Evolutionary conservation across 192 early-diverging fungal genomes (phyloP), one percentile per base, ranked within the genome.

Genomic region (Entomortierella chlamydospora): DNA sequence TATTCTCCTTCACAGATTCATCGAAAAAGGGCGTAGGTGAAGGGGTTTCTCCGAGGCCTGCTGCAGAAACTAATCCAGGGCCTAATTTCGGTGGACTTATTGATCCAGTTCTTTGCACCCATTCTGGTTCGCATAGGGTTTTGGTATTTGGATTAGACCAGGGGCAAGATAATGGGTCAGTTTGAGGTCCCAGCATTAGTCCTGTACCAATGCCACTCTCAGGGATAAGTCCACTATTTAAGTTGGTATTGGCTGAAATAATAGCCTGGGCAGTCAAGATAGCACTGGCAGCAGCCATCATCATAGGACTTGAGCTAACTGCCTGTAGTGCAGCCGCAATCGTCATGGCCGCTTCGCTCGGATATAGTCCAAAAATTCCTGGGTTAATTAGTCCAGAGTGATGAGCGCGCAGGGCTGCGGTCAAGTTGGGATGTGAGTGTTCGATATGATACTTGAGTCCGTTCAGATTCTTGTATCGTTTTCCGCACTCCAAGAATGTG

Each of bases 381-480:
- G 68, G 47, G 30, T 64, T 63, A 49, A 61, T 68, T n/a, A 78
- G 10, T 13, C 67, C 67, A 20, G 67, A 70, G 4, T 78, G 74
- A 25, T 78, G 74, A 23, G 74, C 74, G 17, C 61, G 41, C 20
- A 78, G 70, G 23, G 88, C 84, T 41, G 83, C 68, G 12, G 76
- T 62, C 53, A 79, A 45, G 30, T 70, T 79, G n/a, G 76, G 87
- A 82, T 97, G 96, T 31, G 93, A 90, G 81, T 97, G 96, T 63
- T 96, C 93, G 57, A 95, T 87, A 73, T 98, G 96, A 81, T 98
- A 98, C 81, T 97, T 97, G 68, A 97, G 87, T 18, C 97, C 97
- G 68, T 97, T 97, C 60, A 96, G 83, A 76, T 98, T 98, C 89
- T 98, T 98, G 89, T 98, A 98, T 30, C 92, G 85, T 77, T 97